A percentile compares a stretch with the other conserved stretches of the same genome.
These are phyloP conservation scores for Geranium brycei DNA, from an alignment of 345 rosid species.

Conservation along the genomic window DNA sequence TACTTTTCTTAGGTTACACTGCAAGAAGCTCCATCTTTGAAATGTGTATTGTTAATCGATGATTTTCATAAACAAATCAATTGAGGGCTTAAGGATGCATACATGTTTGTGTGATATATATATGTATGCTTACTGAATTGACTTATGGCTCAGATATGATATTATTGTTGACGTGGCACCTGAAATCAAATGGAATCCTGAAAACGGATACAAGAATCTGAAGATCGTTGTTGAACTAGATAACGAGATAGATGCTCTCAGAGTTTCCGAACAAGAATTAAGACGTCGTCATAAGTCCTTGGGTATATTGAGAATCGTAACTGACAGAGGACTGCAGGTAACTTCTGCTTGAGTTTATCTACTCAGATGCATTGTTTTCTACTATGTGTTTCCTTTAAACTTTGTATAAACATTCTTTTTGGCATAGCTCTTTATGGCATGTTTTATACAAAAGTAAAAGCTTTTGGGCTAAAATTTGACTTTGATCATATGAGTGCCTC, in stretches of 20 bases:
- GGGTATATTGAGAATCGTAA: constrained; percentile 51
- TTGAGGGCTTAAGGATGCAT: too few species aligned
- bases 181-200: constrained; percentile 74
- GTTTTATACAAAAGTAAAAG: too few species aligned
- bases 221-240: constrained; percentile 85
- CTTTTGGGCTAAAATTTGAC: too few species aligned
- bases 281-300: constrained; percentile 69
- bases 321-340: constrained; percentile 85
- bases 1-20: neutral
- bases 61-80: too few species aligned
- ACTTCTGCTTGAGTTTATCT: constrained; percentile 3
- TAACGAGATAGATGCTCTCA: constrained; percentile 59
- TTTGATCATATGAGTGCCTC: too few species aligned
- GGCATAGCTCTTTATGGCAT: too few species aligned
- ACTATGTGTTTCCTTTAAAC: too few species aligned
- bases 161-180: constrained; percentile 80
- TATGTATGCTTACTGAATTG: constrained; percentile 6
- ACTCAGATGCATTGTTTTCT: too few species aligned
- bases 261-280: constrained; percentile 62
- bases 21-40: neutral
- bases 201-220: constrained; percentile 66
- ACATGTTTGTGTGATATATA: neutral
- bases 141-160: constrained; percentile 51
- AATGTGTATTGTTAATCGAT: too few species aligned
- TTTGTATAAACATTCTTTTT: too few species aligned